These are phyloP conservation scores for Ogataea zsoltii DNA, from an alignment of 805 yeast genomes.

Conservation along the genomic window DNA sequence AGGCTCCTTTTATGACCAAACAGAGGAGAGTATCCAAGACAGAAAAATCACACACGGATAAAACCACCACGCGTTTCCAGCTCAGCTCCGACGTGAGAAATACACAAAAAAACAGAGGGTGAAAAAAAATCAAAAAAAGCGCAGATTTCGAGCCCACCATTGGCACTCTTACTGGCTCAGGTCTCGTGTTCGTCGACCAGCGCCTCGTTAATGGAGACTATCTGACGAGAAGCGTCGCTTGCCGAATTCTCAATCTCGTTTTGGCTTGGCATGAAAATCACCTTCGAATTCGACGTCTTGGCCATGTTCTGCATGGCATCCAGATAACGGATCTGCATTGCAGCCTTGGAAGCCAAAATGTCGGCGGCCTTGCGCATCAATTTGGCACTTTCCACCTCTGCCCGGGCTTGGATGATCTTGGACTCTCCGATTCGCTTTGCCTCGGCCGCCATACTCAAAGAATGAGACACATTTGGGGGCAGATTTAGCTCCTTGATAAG, in stretches of 20 bases:
- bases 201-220: constrained; percentile 17
- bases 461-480: constrained; percentile 54
- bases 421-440: constrained; percentile 75
- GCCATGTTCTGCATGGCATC: constrained; percentile 82
- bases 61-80: too few species aligned
- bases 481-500: constrained; percentile 65
- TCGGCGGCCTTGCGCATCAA: constrained; percentile 80
- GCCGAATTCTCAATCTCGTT: constrained; percentile 37
- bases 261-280: constrained; percentile 68
- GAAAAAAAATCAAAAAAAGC: too few species aligned
- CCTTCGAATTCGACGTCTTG: constrained; percentile 58
- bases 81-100: too few species aligned
- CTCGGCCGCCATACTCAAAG: constrained; percentile 74
- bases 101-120: too few species aligned
- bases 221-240: constrained; percentile 9
- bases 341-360: constrained; percentile 70
- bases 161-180: too few species aligned
- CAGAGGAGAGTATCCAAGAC: too few species aligned
- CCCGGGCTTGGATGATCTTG: constrained; percentile 71
- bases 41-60: too few species aligned
- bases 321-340: constrained; percentile 75
- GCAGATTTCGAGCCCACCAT: too few species aligned
- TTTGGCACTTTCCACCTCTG: constrained; percentile 75
- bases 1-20: too few species aligned
- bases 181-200: not conserved